Evolutionary conservation across 768 basidiomycete genomes (phyloP), one percentile per base, ranked within the genome.

Genomic region (Lentinus brumalis): DNA sequence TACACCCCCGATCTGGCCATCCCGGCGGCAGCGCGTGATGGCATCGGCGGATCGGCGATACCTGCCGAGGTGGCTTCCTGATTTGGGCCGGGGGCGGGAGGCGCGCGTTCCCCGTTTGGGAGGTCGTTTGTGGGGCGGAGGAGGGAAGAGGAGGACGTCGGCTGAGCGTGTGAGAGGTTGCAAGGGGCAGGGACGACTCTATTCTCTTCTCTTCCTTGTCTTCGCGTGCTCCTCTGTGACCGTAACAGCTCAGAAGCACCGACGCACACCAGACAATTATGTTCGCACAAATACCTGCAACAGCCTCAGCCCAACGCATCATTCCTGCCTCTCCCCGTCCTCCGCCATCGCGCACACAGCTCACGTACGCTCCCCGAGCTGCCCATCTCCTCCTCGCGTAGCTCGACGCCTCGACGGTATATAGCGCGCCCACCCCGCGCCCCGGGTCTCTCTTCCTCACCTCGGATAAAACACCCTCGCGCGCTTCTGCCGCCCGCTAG

Each of bases 41-140:
- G 18, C 53, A 50, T 55, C 60, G 54, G 49, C 40, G 60, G 54
- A 61, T 61, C 60, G 60, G 60, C 54, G 54, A 46, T 44, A 55
- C 18, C 32, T 15, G 40, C 40, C 54, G 60, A 42, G 21, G 6
- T 35, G 26, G 12, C n/a, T 60, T 47, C 59, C 59, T 18, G 47
- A 55, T 41, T 15, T 30, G 53, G 59, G 26, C 21, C 18, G 30
- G 14, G 26, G 30, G 39, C 11, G 18, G 42, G 32, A 39, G 47
- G 26, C 31, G 42, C 51, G 9, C 18, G 38, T n/a, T 26, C 59
- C 59, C 50, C 46, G 50, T 41, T 31, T 32, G 59, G 59, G 26
- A 60, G 49, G 35, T 15, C 10, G 31, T 55, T 35, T 35, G 35
- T 7, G 35, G 35, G 10, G 35, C 35, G 35, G 40, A 60, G 50